Evolutionary conservation across 371 early-diverging fungal species (phyloP).

Genomic region (Syncephalastrum monosporum): DNA sequence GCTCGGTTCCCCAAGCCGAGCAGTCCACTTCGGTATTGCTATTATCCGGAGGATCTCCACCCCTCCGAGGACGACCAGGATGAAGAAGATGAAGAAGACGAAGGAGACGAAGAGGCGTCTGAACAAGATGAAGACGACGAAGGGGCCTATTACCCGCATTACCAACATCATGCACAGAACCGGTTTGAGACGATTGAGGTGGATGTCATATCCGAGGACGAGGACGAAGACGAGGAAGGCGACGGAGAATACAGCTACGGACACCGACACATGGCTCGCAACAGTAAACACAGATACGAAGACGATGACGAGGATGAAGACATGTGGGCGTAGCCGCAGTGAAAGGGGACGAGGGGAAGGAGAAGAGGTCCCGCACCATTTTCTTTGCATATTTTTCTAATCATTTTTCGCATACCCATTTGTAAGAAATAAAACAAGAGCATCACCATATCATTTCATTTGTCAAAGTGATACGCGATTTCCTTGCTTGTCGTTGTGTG

Average conservation of each 20-base stretch:
- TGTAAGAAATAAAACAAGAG: neutral
- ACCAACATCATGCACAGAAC: conserved; percentile 2
- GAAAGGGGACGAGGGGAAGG: too few species aligned
- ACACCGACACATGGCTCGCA: neutral
- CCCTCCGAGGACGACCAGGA: conserved; percentile 20
- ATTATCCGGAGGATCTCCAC: conserved; percentile 21
- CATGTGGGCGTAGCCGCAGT: conserved; percentile 1
- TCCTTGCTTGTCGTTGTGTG: too few species aligned
- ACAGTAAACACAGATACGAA: conserved; percentile 2
- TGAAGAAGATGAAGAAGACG: conserved; percentile 26
- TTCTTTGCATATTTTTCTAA: neutral
- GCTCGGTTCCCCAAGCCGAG: conserved; percentile 44
- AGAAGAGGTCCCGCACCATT: neutral
- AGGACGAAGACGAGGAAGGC: conserved; percentile 2
- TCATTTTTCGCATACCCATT: conserved; percentile 1
- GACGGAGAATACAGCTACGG: neutral
- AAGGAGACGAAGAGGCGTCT: conserved; percentile 4
- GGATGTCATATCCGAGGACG: conserved; percentile 22
- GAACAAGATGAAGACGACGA: conserved; percentile 19
- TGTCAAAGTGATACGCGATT: too few species aligned
- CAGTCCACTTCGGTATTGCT: conserved; percentile 37
- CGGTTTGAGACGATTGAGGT: conserved; percentile 28
- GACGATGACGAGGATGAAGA: conserved; percentile 3
- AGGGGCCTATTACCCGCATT: conserved; percentile 5
- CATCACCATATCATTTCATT: too few species aligned